Evolutionary conservation across 2,329 filamentous ascomycete species (phyloP).

Genomic region (Penicillium sp.): DNA sequence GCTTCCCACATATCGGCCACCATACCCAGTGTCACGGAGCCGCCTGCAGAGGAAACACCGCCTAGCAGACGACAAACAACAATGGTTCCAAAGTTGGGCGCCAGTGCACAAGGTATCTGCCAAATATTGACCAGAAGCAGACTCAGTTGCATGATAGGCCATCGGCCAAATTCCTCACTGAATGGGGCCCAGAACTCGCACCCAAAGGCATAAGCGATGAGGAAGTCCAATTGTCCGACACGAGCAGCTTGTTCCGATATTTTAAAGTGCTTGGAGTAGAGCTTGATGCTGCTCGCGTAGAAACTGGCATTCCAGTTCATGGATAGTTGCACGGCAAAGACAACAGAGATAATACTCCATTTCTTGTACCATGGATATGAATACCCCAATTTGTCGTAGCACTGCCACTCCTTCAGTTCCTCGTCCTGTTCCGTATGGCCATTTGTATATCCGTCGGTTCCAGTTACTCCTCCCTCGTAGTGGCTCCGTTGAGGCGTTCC

Average conservation of each 20-base stretch:
- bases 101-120: slow-evolving; percentile 69
- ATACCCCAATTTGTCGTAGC: slow-evolving; percentile 65
- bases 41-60: slow-evolving; percentile 63
- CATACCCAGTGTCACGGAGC: slow-evolving; percentile 65
- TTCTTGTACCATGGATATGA: slow-evolving; percentile 63
- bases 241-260: slow-evolving; percentile 68
- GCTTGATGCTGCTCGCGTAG: slow-evolving; percentile 66
- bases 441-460: slow-evolving; percentile 1
- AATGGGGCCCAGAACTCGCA: slow-evolving; percentile 87
- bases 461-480: background rate
- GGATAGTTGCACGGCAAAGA: slow-evolving; percentile 70
- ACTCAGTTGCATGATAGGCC: slow-evolving; percentile 70
- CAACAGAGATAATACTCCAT: slow-evolving; percentile 67
- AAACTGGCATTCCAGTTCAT: slow-evolving; percentile 78
- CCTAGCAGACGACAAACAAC: slow-evolving; percentile 68
- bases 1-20: slow-evolving; percentile 63
- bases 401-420: slow-evolving; percentile 56
- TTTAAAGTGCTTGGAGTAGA: slow-evolving; percentile 64
- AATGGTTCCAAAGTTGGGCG: slow-evolving; percentile 68
- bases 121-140: slow-evolving; percentile 75
- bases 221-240: slow-evolving; percentile 72
- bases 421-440: slow-evolving; percentile 22
- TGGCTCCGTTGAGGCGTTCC: slow-evolving; percentile 9
- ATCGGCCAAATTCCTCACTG: slow-evolving; percentile 78
- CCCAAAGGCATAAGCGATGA: slow-evolving; percentile 77